These are phyloP conservation scores for Cryptococcus floricola DNA, from an alignment of 1,284 basidiomycete species.

Conservation along the genomic window DNA sequence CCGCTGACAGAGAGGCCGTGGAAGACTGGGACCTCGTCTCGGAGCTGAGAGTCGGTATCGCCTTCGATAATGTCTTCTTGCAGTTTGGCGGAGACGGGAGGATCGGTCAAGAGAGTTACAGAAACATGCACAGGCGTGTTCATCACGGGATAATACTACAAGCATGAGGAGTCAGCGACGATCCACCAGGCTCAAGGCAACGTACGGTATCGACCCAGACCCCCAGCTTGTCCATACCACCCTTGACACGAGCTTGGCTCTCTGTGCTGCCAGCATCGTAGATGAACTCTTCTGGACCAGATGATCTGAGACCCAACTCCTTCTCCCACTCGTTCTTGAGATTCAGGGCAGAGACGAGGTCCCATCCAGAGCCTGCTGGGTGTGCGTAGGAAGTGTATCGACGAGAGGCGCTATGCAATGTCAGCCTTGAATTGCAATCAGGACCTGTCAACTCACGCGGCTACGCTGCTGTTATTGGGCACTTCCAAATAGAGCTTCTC, in stretches of 20 bases:
- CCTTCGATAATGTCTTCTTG: slow-evolving; percentile 49
- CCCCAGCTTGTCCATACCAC: slow-evolving; percentile 28
- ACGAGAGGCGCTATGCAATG: slow-evolving; percentile 23
- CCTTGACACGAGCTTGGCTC: slow-evolving; percentile 34
- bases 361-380: slow-evolving; percentile 46
- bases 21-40: slow-evolving; percentile 51
- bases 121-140: slow-evolving; percentile 64
- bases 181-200: background rate
- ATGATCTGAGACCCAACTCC: slow-evolving; percentile 39
- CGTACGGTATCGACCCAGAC: slow-evolving; percentile 50
- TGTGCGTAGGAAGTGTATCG: slow-evolving; percentile 45
- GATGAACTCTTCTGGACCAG: slow-evolving; percentile 39
- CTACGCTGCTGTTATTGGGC: slow-evolving; percentile 38
- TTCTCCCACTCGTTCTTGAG: slow-evolving; percentile 49
- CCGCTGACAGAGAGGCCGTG: slow-evolving; percentile 45
- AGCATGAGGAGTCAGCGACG: background rate
- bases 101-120: slow-evolving; percentile 37
- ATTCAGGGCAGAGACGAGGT: slow-evolving; percentile 42
- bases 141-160: slow-evolving; percentile 70
- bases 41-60: slow-evolving; percentile 49
- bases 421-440: background rate
- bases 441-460: slow-evolving; percentile 28
- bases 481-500: slow-evolving; percentile 45
- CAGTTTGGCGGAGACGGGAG: slow-evolving; percentile 51
- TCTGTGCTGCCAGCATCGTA: slow-evolving; percentile 45